Evolutionary conservation across 345 rosid genomes (phyloP).

Genomic region (Acer negundo): DNA sequence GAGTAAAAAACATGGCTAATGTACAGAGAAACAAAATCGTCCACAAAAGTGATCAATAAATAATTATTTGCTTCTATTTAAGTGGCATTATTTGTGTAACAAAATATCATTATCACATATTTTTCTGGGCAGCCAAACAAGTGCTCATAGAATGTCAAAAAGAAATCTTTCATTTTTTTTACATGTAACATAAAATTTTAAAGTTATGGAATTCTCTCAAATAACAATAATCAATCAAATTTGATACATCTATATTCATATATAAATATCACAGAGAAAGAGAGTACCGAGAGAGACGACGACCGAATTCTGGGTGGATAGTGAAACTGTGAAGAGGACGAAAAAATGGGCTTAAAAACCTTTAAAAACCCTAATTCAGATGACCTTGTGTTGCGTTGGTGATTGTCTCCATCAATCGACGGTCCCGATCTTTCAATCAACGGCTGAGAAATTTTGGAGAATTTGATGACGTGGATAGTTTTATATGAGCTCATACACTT

Average conservation of each 20-base stretch:
- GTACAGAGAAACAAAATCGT: too few species aligned
- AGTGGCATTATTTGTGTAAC: too few species aligned
- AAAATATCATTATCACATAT: too few species aligned
- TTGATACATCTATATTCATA: background rate
- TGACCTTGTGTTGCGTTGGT: background rate
- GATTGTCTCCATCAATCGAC: background rate
- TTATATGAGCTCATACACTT: background rate
- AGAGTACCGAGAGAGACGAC: background rate
- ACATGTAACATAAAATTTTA: background rate
- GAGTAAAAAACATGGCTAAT: too few species aligned
- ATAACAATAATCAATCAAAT: background rate
- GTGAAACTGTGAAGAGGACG: background rate
- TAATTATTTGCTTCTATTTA: too few species aligned
- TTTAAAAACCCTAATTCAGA: constrained; percentile 3
- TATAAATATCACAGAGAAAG: background rate
- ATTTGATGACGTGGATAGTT: background rate
- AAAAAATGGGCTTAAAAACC: background rate
- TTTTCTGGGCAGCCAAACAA: background rate
- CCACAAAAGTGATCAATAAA: too few species aligned
- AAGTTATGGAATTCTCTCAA: background rate
- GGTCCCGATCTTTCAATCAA: background rate
- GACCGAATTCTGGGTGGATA: background rate
- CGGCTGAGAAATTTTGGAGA: background rate
- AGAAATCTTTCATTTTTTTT: background rate
- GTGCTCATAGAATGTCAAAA: background rate